Base-by-base conservation (phyloP, 371 early-diverging fungal genomes). In the Capillidium heterosporum region DNA sequence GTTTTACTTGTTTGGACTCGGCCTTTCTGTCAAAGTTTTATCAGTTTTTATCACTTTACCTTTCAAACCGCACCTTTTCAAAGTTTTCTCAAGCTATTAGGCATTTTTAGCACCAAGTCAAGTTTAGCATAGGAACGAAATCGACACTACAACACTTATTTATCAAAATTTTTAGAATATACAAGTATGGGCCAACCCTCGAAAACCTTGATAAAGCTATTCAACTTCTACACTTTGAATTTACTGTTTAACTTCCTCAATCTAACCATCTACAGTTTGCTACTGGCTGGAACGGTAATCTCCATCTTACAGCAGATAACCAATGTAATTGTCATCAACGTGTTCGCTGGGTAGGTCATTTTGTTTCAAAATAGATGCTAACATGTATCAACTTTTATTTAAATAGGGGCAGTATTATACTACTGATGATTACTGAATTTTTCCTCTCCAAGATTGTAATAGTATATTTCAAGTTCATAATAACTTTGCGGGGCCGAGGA, bases 401-500 rank as follows among this genome's bases (percentile, higher is more conserved):
- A 19, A 53, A 10, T 53, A 53, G 53, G 11, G 39, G 19, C 8
- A 35, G 21, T 31, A 32, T 21, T n/a, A 4, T 39, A 5, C 8
- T 53, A 39, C 29, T 31, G 15, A 31, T 53, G 10, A 32, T 53
- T 39, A 19, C 31, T 19, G 53, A 53, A 40, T 35, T 53, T 24
- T 39, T 27, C 23, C n/a, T 39, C 11, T 11, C 11, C 17, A 11
- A n/a, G 19, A 4, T 53, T 2, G 15, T 39, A 3, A 21, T 32
- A 11, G 35, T 27, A 19, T 53, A 39, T 19, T 53, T 53, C 35
- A 21, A 29, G 11, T 53, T 53, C 41, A 31, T 53, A 21, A 23
- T 29, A 7, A 53, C 53, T 29, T 53, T 32, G 7, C 32, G 53
- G 35, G 53, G 53, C 10, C 31, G 53, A 21, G 53, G 53, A 17